Evolutionary conservation across 2,329 filamentous ascomycete species (phyloP).

Genomic region (Cladosporium velox): DNA sequence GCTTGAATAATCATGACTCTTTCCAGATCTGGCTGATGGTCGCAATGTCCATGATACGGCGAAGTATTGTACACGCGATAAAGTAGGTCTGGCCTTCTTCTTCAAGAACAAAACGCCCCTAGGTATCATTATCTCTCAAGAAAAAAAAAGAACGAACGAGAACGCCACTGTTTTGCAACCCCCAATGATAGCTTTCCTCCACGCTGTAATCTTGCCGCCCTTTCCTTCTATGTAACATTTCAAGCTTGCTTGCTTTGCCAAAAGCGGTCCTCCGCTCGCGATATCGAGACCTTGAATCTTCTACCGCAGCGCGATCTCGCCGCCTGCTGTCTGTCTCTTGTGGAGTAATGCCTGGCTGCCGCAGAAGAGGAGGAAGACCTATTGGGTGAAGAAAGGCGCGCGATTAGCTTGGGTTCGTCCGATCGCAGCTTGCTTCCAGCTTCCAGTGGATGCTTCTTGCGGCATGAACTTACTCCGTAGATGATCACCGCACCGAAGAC

Average conservation of each 20-base stretch:
- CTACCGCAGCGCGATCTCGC: conserved; percentile 74
- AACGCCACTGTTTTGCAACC: neutral
- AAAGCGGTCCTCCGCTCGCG: neutral
- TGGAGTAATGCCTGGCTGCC: conserved; percentile 86
- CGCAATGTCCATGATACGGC: neutral
- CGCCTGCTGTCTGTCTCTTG: conserved; percentile 76
- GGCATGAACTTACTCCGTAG: conserved; percentile 70
- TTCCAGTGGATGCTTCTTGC: neutral
- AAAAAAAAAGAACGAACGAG: neutral
- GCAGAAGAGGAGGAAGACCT: conserved; percentile 92
- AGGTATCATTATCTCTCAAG: conserved; percentile 5
- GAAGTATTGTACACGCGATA: neutral
- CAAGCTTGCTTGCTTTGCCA: neutral
- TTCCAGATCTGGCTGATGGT: neutral
- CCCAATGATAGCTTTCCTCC: neutral
- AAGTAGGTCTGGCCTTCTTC: neutral
- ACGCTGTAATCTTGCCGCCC: neutral
- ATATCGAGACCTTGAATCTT: neutral
- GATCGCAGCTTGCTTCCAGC: neutral
- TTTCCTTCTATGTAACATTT: neutral
- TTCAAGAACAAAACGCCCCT: conserved; percentile 7
- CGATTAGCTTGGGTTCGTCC: neutral
- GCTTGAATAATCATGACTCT: neutral
- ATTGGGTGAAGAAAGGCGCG: conserved; percentile 9
- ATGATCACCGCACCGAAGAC: conserved; percentile 87